Evolutionary conservation across 2,329 filamentous ascomycete species (phyloP), one percentile per base, ranked within the genome.

Genomic region (Hymenoscyphus repandus): DNA sequence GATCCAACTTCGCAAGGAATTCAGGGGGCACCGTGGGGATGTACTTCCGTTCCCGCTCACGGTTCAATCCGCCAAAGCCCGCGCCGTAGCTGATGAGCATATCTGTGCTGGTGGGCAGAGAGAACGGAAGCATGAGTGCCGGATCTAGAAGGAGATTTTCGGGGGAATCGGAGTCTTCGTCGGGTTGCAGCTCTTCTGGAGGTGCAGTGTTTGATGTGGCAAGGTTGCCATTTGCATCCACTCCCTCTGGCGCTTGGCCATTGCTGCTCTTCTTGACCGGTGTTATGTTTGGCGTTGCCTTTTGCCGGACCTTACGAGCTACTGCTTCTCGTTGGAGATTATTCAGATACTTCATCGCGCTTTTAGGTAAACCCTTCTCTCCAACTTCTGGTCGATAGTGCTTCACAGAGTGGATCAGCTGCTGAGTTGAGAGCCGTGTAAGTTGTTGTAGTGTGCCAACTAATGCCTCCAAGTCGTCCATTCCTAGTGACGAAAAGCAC

Each of bases 21-120:
- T 99, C 93, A 0, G 91, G 86, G 15, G 93, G 92, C 47, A 99
- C 88, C 0, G 89, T 95, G 2, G 93, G 93, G 41, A 96, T 95
- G 68, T 99, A 99, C 71, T 96, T 96, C 58, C 90, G 79, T 69
- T 95, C 93, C 50, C 90, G 79, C 70, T 97, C 93, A 55, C 87
- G 80, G 71, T 99, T 96, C 42, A 93, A 74, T 0, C 93, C 93
- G 5, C 93, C 93, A 64, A 97, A 93, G 0, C 93, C 93, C 11
- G 93, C 91, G 0, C 93, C 93, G 64, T 95, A 99, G 58, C 85
- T 92, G 43, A 99, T 82, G 43, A 97, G 78, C 93, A 99, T 99
- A 68, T 99, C 93, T 22, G 91, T 97, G 51, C 90, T 93, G 1
- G 92, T 96, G 1, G 93, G 93, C 27, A 99, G 75, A n/a, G 87